Base-by-base conservation (phyloP, 2,329 filamentous ascomycete genomes). In the Pseudogymnoascus sp. region DNA sequence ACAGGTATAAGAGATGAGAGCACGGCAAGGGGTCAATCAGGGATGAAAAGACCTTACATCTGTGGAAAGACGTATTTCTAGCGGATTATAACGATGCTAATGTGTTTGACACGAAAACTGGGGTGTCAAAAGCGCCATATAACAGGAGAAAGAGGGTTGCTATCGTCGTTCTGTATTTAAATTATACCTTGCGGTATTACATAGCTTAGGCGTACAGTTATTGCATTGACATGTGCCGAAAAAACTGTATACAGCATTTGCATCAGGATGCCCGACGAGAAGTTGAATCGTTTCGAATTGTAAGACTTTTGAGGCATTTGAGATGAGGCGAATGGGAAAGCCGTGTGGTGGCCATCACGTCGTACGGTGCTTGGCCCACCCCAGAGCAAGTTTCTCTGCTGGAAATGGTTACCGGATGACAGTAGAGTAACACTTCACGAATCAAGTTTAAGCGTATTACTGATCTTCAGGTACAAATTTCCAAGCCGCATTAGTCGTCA, bases 371-470 rank as follows among this genome's bases (percentile, higher is more conserved):
- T 31, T 31, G 14, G 8, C 26, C n/a, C 26, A 29, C 14, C 14
- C 29, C n/a, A 54, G 21, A 51, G 21, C 21, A 54, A 18, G 14
- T 18, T 54, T 31, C 26, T 12, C 8, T 16, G 14, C 7, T 51
- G 23, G 45, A 23, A n/a, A 29, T 51, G 29, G 16, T 12, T 21
- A 10, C 10, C 51, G 29, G 29, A 7, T 18, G 16, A 10, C 4
- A 57, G 26, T 29, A 34, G 16, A 14, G 51, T 57, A 34, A 18
- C 29, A 34, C 51, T 18, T 34, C 16, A 57, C 51, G 5, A 57
- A 57, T 34, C 51, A 57, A 57, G 51, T 57, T 57, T 57, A 57
- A 34, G 51, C 51, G 51, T 34, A 34, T 34, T 57, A 57, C 51
- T 34, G 29, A 34, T 2, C n/a, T 57, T 29, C 51, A 57, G 51